Base-by-base conservation (phyloP, 331 rosid genomes). In the Rhamnella rubrinervis region DNA sequence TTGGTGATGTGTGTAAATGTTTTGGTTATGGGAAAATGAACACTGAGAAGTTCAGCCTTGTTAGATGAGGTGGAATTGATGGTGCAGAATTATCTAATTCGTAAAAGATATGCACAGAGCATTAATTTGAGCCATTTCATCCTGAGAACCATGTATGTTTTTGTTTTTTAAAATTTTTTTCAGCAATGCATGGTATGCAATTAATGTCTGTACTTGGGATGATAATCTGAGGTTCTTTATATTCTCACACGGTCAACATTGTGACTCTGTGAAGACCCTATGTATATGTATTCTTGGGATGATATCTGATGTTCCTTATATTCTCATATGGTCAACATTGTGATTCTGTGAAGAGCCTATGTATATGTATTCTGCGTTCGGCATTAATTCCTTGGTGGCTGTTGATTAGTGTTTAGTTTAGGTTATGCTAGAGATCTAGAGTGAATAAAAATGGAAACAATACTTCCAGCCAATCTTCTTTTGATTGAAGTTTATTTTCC, bases 161-260 rank as follows among this genome's bases (percentile, higher is more conserved):
- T 47, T 67, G 41, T 8, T 47, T n/a, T 63, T 19, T 2, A 63
- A 38, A 14, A 44, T 14, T 23, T 21, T 71, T 61, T 52, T 61
- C 61, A 17, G 68, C 44, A 61, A 26, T 59, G 41, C 31, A 51
- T 61, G 39, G 44, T 35, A 6, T 46, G 67, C 40, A 18, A 55
- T 57, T 49, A 68, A 68, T 41, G 65, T 23, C 6, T 20, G 62
- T 38, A 21, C 44, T 61, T 41, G 66, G 15, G 17, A 20, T 23
- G 50, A 4, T 28, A 4, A 4, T 66, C 66, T 73, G 35, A 58
- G 76, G 31, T 66, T 73, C 66, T 73, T 73, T n/a, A 65, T 63
- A 64, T 67, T 66, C 20, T 44, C 57, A 39, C 13, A n/a, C 14
- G 49, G 52, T 39, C 25, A 39, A 31, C 35, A 31, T 31, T 31